Evolutionary conservation across 2,329 filamentous ascomycete species (phyloP), one percentile per base, ranked within the genome.

Genomic region (Alternaria hordeiaustralica): DNA sequence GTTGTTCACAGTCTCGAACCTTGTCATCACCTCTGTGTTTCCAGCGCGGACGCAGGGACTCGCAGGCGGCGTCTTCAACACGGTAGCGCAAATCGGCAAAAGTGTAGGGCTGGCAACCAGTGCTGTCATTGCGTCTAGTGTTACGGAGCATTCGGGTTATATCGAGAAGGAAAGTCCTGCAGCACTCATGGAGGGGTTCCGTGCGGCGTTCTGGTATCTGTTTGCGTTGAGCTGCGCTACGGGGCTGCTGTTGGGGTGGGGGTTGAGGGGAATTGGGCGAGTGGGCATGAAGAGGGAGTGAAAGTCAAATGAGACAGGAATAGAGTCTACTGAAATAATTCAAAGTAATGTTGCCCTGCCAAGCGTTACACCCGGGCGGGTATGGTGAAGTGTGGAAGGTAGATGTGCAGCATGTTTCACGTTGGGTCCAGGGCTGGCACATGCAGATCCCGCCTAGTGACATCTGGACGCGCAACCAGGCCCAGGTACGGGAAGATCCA

Each of bases 51-150:
- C 78, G 2, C 83, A 85, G 60, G 82, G 74, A 3, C 71, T 84
- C 1, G 83, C 81, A 1, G 82, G 82, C 1, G 82, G 80, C 15
- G 82, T 84, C 0, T 84, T 84, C 72, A 83, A 83, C 58, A 83
- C 81, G 0, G 71, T 82, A 47, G 69, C 80, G 23, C 78, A 85
- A 69, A 76, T 84, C 64, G 80, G 82, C 21, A 81, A 82, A 65
- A 73, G 73, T 33, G 74, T 84, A 5, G 79, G 80, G 3, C 61
- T 83, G 12, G 80, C 80, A 1, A 75, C 79, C 41, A 79, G 68
- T 43, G 80, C 75, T 15, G 78, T 82, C 9, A 79, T 80, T 63
- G 82, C 80, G 3, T 64, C 63, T 1, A 76, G 70, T 49, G 66
- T 78, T 3, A 78, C 76, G 1, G 63, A 65, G 44, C 59, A 69